Evolutionary conservation across 805 yeast species (phyloP).

Genomic region (Wickerhamomyces rabaulensis): DNA sequence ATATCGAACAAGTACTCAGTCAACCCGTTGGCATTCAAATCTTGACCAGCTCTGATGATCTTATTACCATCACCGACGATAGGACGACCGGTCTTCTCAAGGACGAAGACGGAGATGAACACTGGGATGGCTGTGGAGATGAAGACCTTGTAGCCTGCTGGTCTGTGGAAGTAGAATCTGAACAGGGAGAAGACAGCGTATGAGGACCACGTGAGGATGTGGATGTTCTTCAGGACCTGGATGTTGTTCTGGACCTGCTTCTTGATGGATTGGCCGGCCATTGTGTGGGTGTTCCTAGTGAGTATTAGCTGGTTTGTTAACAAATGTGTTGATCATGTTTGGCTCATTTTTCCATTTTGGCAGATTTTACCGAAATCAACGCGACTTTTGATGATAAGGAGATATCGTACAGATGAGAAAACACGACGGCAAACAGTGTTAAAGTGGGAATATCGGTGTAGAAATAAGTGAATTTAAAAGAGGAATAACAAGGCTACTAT

Average conservation of each 20-base stretch:
- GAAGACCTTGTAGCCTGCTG: conserved; percentile 26
- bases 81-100: conserved; percentile 51
- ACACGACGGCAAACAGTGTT: background rate
- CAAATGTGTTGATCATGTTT: too few relatives aligned
- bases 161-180: conserved; percentile 31
- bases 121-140: conserved; percentile 26
- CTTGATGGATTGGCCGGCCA: conserved; percentile 57
- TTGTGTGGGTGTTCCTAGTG: too few relatives aligned
- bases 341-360: too few relatives aligned
- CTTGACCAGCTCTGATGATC: conserved; percentile 41
- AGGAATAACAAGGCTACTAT: background rate
- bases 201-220: conserved; percentile 25
- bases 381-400: background rate
- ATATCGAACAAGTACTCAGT: conserved; percentile 52
- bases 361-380: too few relatives aligned
- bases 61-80: conserved; percentile 31
- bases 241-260: conserved; percentile 42
- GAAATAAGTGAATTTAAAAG: background rate
- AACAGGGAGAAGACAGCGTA: conserved; percentile 24
- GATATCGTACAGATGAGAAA: background rate
- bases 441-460: too few relatives aligned
- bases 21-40: conserved; percentile 42
- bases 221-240: conserved; percentile 35
- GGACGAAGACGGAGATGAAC: conserved; percentile 33
- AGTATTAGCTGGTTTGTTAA: too few relatives aligned